Conservation (phyloP, 768 basidiomycete species). For the Trametes coccinea region DNA sequence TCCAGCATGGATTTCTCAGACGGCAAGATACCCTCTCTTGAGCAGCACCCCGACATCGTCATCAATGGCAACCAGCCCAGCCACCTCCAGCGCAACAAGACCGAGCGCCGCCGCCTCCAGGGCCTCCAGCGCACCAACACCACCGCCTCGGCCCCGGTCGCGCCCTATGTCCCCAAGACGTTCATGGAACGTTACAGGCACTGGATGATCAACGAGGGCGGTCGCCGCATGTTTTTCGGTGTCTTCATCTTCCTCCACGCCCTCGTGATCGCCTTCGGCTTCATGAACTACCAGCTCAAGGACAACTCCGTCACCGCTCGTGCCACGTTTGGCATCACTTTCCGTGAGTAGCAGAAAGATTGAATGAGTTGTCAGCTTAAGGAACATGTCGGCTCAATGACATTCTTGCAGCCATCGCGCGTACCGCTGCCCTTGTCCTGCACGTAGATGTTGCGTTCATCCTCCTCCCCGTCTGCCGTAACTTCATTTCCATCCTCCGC, state of each 20-base stretch:
- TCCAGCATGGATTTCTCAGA: constrained; percentile 75
- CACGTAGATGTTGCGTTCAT: constrained; percentile 94
- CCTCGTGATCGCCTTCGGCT: constrained; percentile 75
- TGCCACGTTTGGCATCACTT: constrained; percentile 71
- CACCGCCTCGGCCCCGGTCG: constrained; percentile 28
- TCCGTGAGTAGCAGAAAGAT: constrained; percentile 45
- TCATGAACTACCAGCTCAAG: constrained; percentile 74
- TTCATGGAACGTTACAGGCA: constrained; percentile 51
- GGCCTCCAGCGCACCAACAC: constrained; percentile 72
- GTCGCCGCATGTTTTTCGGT: constrained; percentile 73
- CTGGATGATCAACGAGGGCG: constrained; percentile 98
- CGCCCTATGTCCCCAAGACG: constrained; percentile 40
- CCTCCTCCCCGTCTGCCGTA: constrained; percentile 92
- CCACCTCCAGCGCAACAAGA: constrained; percentile 81
- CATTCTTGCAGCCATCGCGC: constrained; percentile 68
- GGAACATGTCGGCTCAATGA: neutral
- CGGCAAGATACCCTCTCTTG: constrained; percentile 43
- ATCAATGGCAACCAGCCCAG: constrained; percentile 35
- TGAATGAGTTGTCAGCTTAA: no score
- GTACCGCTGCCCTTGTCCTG: constrained; percentile 84
- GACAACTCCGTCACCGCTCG: constrained; percentile 76
- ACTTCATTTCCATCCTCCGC: constrained; percentile 88
- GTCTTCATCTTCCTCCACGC: constrained; percentile 81
- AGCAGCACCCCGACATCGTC: constrained; percentile 49
- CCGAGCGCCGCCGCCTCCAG: constrained; percentile 81